These are phyloP conservation scores for Handroanthus guayacan DNA, from an alignment of 257 asterid genomes.

Conservation along the genomic window DNA sequence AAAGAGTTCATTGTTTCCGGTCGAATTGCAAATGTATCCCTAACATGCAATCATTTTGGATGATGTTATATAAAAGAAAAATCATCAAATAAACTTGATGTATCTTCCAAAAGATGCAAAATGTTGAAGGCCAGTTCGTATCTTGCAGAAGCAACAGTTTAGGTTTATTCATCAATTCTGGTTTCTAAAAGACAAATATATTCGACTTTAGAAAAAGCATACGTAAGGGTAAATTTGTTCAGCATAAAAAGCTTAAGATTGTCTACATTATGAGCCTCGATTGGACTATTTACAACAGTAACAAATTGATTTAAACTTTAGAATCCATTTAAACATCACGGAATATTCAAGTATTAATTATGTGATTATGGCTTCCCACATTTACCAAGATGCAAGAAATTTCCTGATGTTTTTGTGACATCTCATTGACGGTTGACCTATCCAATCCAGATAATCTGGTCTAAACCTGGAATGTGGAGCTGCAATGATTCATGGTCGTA, in stretches of 20 bases:
- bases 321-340: neutral
- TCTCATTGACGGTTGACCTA: neutral
- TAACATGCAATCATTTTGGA: neutral
- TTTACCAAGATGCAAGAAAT: neutral
- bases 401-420: neutral
- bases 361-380: neutral
- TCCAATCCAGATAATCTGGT: neutral
- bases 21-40: neutral
- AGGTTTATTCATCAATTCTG: neutral
- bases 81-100: neutral
- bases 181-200: neutral
- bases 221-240: neutral
- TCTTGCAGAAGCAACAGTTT: neutral
- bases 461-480: too few species aligned
- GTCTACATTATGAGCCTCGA: too few species aligned
- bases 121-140: neutral
- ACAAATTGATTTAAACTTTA: too few species aligned
- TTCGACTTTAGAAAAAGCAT: too few species aligned
- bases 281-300: neutral
- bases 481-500: neutral
- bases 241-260: neutral
- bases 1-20: neutral
- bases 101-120: neutral
- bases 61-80: neutral
- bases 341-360: neutral